Evolutionary conservation across 257 asterid genomes (phyloP), one percentile per base, ranked within the genome.

Genomic region (Gentiana straminea): DNA sequence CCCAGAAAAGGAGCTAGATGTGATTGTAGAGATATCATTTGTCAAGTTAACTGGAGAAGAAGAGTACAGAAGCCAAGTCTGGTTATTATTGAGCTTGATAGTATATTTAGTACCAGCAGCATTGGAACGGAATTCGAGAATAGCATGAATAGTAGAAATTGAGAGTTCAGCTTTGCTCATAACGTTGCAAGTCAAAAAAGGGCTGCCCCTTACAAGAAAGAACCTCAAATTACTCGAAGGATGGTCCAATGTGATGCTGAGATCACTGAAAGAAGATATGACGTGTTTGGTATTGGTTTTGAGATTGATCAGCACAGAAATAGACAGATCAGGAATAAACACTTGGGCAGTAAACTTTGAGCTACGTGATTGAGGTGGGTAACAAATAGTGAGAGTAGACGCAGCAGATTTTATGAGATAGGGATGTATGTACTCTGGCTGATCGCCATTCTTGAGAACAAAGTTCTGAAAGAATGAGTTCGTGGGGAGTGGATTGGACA

Each of bases 381-480:
- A 87, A 35, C 95, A 84, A 33, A 91, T 38, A 4, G 94, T 66
- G 1, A 91, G 86, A 0, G 79, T 43, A 5, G 95, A 84, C n/a
- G 64, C 64, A 3, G 80, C 62, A 1, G 98, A 91, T 71, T 71
- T 79, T 44, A 84, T 49, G 38, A 81, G 66, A 67, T 87, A 91
- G 0, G 98, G 98, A 54, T 87, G 98, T 51, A 91, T 68, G 55
- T 81, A 83, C 52, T 91, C 98, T 0, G 96, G 82, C 13, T 91
- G 96, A 61, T 91, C 96, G 35, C 98, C 98, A 51, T 77, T 81
- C 62, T 87, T 87, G 3, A 91, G 82, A 43, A 77, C 79, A 44
- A 84, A 76, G 63, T 91, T 91, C 35, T 91, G 98, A 64, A 87
- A 91, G 57, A 91, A 91, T 2, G 96, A 84, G 62, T 79, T 90